Evolutionary conservation across 768 basidiomycete species (phyloP), one percentile per base, ranked within the genome.

Genomic region (Leccinum rimulosum): DNA sequence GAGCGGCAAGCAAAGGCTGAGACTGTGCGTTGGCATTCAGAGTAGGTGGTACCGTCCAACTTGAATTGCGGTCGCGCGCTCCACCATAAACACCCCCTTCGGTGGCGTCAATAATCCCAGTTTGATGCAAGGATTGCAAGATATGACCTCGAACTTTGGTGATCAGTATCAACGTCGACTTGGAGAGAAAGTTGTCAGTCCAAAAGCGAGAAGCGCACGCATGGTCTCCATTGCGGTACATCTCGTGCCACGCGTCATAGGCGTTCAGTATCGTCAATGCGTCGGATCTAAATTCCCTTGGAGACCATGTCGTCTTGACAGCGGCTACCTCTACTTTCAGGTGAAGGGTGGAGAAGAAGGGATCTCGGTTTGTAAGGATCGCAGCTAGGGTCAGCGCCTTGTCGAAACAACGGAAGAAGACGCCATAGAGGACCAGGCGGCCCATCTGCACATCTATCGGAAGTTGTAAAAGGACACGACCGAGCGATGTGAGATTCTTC

Each of bases 401-500:
- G 70, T 95, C 91, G 45, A 98, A 79, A 73, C 95, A 97, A 59
- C 89, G 85, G 85, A 96, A 96, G 79, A 97, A 91, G 68, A 87
- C 85, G 17, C 95, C 95, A 71, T 88, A 93, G 4, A 98, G 80
- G 54, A 94, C 89, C 52, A 98, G 78, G 57, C 93, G 87, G 53
- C 93, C 95, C 76, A 98, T 85, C 59, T 92, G 90, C 1, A 85
- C 91, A 54, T 97, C 94, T 43, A 97, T 86, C 3, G 95, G 95
- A 0, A 97, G 76, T 67, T 95, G 90, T 12, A 95, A 83, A 25
- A 98, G 82, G 14, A 98, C 90, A 22, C 87, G 84, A 15, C 95
- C 95, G 14, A 98, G 84, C 2, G 93, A 86, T 0, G 94, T 96
- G 49, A 97, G 76, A 58, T 87, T 85, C 65, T 91, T 84, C 52